A percentile compares a stretch with the other conserved stretches of the same genome.
These are phyloP conservation scores for Glaciozyma martinii DNA, from an alignment of 768 basidiomycete genomes.

Conservation along the genomic window DNA sequence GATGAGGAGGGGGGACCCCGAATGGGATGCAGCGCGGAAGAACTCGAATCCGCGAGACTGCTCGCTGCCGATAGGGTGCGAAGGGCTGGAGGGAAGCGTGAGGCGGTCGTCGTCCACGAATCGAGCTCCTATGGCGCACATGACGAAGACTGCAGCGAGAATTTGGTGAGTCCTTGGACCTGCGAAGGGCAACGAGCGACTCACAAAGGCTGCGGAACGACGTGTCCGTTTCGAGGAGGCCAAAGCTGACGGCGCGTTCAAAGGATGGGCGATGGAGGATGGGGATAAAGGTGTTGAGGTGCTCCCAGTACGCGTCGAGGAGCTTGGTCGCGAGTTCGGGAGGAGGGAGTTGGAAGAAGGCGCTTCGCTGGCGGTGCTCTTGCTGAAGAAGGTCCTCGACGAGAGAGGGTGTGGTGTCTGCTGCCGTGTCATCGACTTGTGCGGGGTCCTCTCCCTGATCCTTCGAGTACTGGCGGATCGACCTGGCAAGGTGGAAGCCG, in stretches of 20 bases:
- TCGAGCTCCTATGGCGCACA: constrained; percentile 62
- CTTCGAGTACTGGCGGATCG: constrained; percentile 8
- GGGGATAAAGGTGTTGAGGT: constrained; percentile 54
- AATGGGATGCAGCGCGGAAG: neutral
- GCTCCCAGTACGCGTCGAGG: constrained; percentile 56
- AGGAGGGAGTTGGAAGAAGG: constrained; percentile 51
- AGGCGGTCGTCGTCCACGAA: constrained; percentile 54
- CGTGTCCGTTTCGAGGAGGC: constrained; percentile 48
- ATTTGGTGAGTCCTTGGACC: neutral
- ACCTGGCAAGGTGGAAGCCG: constrained; percentile 15
- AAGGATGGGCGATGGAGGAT: constrained; percentile 68
- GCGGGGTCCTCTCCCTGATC: neutral
- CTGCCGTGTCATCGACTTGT: neutral
- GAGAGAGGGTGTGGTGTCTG: neutral
- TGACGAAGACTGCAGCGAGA: constrained; percentile 52
- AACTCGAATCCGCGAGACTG: constrained; percentile 11
- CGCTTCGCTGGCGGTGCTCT: constrained; percentile 25
- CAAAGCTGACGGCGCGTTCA: constrained; percentile 46
- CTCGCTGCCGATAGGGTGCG: constrained; percentile 36
- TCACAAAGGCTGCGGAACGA: constrained; percentile 48
- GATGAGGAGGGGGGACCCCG: neutral
- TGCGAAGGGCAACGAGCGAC: neutral
- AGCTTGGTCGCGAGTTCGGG: constrained; percentile 50
- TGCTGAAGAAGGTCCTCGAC: constrained; percentile 2
- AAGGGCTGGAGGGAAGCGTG: constrained; percentile 33